Percentiles rank a stretch among this genome's conserved stretches.
These are phyloP conservation scores for Clarkia xantiana DNA, from an alignment of 345 rosid species.

Conservation along the genomic window DNA sequence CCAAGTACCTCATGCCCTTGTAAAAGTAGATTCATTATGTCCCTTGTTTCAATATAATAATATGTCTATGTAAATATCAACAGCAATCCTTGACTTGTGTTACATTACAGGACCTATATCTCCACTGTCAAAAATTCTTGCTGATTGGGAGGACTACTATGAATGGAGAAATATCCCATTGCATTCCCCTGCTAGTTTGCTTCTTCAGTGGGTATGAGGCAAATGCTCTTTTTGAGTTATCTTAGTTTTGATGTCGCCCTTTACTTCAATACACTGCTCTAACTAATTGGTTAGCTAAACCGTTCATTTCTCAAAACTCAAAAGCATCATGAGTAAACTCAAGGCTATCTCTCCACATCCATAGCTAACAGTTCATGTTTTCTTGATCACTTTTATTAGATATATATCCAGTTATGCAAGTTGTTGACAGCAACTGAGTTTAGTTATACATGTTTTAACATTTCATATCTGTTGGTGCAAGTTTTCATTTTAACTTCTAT, in stretches of 20 bases:
- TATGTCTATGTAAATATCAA: slow-evolving; percentile 3
- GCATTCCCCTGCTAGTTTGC: slow-evolving; percentile 69
- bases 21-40: slow-evolving; percentile 24
- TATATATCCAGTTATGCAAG: too few relatives aligned
- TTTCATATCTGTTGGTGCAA: background rate
- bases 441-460: too few relatives aligned
- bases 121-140: slow-evolving; percentile 20
- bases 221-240: slow-evolving; percentile 1
- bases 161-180: slow-evolving; percentile 72
- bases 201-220: slow-evolving; percentile 78
- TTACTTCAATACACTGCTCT: background rate
- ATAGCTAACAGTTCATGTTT: too few relatives aligned
- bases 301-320: too few relatives aligned
- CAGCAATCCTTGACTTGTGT: slow-evolving; percentile 1
- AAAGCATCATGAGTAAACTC: too few relatives aligned
- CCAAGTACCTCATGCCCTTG: slow-evolving; percentile 58
- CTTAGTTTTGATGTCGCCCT: slow-evolving; percentile 1
- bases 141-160: slow-evolving; percentile 55
- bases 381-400: too few relatives aligned
- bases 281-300: background rate
- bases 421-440: too few relatives aligned
- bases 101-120: slow-evolving; percentile 33
- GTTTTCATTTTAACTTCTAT: slow-evolving; percentile 1
- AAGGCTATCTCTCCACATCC: too few relatives aligned
- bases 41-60: background rate